Base-by-base conservation (phyloP, 2,329 filamentous ascomycete species). In the Mycosphaerella arachidis region DNA sequence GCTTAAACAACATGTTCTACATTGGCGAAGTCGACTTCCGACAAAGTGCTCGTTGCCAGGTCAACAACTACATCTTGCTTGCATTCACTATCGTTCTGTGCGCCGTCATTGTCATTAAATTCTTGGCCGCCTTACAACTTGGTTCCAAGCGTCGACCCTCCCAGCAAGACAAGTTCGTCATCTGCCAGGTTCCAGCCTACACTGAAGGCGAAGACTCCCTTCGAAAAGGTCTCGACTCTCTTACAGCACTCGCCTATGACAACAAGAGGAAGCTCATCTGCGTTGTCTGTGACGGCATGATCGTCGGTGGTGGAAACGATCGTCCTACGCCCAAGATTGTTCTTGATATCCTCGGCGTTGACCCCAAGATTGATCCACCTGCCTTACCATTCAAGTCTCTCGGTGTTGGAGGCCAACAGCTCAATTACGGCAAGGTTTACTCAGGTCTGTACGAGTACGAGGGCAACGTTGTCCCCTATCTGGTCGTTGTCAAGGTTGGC, bases 361-460 rank as follows among this genome's bases (percentile, higher is more conserved):
- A 97, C 69, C 93, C 93, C 50, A 97, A 96, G 78, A 87, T 97
- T 62, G 94, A 99, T 70, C 94, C 94, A 63, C 92, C 92, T 24
- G 92, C 94, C 0, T 81, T 99, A 33, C 90, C 92, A 0, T 97
- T 97, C 84, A 93, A 92, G 77, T 95, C 92, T 4, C 87, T 99
- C 59, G 94, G 94, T 55, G 82, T 87, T 53, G 91, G 92, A 67
- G 92, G 86, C 70, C 90, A 96, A 63, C 93, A 97, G 74, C 87
- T 97, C 66, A 99, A 99, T 77, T 97, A 96, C 71, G 94, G 92
- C 72, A 99, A 99, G 74, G 92, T 99, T 16, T 99, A 97, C 76
- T 97, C 93, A 53, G 94, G 94, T 71, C 84, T 99, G 2, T 99
- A 99, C 75, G 94, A 99, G 74, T 97, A 86, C 62, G 92, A 99